phyloP scores from a whole-genome alignment of 345 rosid species.

The Excoecaria agallocha region DNA sequence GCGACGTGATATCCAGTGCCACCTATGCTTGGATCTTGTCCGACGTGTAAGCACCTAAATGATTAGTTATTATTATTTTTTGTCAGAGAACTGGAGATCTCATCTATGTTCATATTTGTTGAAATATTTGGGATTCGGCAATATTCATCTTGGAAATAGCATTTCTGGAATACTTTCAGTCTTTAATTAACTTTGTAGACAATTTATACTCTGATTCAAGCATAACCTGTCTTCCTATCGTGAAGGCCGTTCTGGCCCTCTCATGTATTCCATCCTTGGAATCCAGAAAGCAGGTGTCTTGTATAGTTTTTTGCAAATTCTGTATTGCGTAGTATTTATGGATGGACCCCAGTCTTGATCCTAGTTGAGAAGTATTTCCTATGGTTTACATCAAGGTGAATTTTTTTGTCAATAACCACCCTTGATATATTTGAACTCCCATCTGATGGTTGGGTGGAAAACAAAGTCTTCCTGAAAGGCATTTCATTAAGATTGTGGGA shows the following conservation, averaged over 20 bases:
- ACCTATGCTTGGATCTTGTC: constrained; percentile 89
- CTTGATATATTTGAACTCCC: neutral
- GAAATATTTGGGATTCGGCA: neutral
- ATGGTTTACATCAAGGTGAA: neutral
- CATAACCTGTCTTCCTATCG: neutral
- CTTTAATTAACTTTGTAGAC: neutral
- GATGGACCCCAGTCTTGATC: neutral
- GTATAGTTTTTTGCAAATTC: neutral
- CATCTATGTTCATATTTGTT: neutral
- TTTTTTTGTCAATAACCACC: too few relatives aligned
- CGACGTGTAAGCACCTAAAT: constrained; percentile 57
- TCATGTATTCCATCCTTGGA: neutral
- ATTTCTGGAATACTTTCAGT: neutral
- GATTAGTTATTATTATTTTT: neutral
- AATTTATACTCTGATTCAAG: neutral
- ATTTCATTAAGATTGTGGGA: neutral
- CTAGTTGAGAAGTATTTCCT: neutral
- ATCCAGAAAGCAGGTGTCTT: neutral
- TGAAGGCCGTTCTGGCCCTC: neutral
- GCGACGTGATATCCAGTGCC: constrained; percentile 83
- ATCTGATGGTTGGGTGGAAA: neutral
- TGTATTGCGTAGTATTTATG: neutral
- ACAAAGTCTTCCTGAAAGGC: neutral
- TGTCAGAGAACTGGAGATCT: neutral
- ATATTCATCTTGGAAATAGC: neutral